Base-by-base conservation (phyloP, 2,329 filamentous ascomycete genomes). In the Tolypocladium guangdongense region DNA sequence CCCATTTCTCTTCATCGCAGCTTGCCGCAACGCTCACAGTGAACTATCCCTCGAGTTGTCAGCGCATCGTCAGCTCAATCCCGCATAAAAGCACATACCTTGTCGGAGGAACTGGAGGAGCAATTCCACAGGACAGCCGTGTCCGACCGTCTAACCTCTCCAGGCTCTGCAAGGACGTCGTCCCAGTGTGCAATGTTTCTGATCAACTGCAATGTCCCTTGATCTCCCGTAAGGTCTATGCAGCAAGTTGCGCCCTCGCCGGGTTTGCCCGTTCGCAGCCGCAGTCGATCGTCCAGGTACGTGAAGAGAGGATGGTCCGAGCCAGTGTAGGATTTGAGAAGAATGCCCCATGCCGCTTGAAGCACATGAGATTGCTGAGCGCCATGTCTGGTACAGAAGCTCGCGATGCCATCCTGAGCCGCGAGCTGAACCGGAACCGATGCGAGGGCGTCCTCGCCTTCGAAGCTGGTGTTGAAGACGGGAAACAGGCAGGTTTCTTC, bases 401-500 rank as follows among this genome's bases (percentile, higher is more conserved):
- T n/a, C 14, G 4, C 22, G 20, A 53, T 6, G n/a, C 10, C 43
- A 20, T 24, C 45, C 18, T 41, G 30, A n/a, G n/a, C 11, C 12
- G 32, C 18, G 41, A 51, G 18, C 14, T 35, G 39, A 27, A 54
- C 14, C 43, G 52, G 33, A 18, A 50, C 38, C 30, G 20, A 50
- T 22, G 33, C 20, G 22, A n/a, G 36, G 3, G 16, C 4, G 12
- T 45, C 38, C 6, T 37, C 38, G 4, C 30, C 32, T 22, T 47
- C 27, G 35, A 38, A 51, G n/a, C 45, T 20, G 35, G 30, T 35
- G 24, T 46, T 52, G 41, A 54, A 24, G n/a, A 16, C 11, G 4
- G 50, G 49, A 7, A 55, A 53, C 47, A 53, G 47, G 46, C 53
- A 55, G 2, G 49, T 36, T 43, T 43, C 41, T 7, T 24, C 41